phyloP scores from a whole-genome alignment of 2,329 filamentous ascomycete species.

The Amphichorda felina region DNA sequence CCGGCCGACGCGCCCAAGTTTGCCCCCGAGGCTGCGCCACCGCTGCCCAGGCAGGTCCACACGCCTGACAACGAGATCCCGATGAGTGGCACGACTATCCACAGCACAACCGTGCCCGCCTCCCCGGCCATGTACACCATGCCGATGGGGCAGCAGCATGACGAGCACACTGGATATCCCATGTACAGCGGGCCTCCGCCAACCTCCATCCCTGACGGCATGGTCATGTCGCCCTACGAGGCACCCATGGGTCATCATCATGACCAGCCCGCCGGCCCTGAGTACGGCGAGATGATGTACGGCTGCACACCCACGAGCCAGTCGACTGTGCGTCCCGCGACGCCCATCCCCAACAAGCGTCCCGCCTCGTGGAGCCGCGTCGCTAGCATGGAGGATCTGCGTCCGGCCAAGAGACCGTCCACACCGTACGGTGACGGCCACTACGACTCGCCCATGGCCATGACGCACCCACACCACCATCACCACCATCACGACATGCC shows the following conservation, averaged over 20 bases:
- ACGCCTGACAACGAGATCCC: constrained; percentile 5
- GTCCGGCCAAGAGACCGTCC: constrained; percentile 21
- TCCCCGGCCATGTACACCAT: constrained; percentile 4
- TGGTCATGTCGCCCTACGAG: constrained; percentile 4
- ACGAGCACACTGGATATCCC: constrained; percentile 1
- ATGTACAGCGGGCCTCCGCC: constrained; percentile 2
- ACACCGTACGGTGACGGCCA: constrained; percentile 17
- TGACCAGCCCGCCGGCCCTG: neutral
- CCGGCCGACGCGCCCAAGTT: constrained; percentile 26
- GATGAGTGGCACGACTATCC: constrained; percentile 4
- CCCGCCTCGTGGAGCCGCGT: constrained; percentile 25
- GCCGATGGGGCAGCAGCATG: constrained; percentile 3
- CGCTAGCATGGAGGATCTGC: constrained; percentile 23
- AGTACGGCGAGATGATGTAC: constrained; percentile 2
- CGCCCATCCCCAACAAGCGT: constrained; percentile 24
- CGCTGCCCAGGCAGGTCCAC: constrained; percentile 16
- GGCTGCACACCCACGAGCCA: constrained; percentile 3
- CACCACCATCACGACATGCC: constrained; percentile 11
- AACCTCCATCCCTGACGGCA: constrained; percentile 2
- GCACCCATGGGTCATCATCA: constrained; percentile 1
- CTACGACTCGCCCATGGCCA: constrained; percentile 8
- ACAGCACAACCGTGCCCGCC: neutral
- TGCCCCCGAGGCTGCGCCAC: constrained; percentile 17
- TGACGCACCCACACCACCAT: constrained; percentile 4
- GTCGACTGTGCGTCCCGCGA: constrained; percentile 19